Evolutionary conservation across 2,329 filamentous ascomycete species (phyloP), one percentile per base, ranked within the genome.

Genomic region (Myriosclerotinia scirpicola): DNA sequence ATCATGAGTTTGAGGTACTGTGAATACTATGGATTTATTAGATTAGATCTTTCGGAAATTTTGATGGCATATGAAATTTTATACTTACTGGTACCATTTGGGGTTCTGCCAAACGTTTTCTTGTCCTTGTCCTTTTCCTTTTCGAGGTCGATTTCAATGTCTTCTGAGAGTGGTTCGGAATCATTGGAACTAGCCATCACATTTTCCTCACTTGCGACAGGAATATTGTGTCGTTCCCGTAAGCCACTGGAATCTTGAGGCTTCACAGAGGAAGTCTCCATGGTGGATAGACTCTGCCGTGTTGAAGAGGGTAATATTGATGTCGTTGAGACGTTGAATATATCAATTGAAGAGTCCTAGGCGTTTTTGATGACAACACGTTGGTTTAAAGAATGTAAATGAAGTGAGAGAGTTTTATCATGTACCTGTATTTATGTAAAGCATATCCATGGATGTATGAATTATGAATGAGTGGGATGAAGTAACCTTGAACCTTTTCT

Each of bases 1-100:
- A 80, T 99, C 95, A 83, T 97, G 93, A 66, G 95, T 99, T 69
- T 92, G 89, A 58, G 95, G 95, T 65, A 99, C 95, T 67, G 92
- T 90, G 77, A 99, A 99, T 74, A 97, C 95, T 98, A 75, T 58
- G 56, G 54, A 8, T 15, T 22, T 17, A 5, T 54, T 44, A 63
- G 55, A 44, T 48, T 42, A 15, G 8, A 17, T 14, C 12, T 36
- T 22, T 42, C 14, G 3, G n/a, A n/a, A 50, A 3, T 22, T 9
- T 22, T 15, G 30, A 26, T 50, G 15, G 26, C 50, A 52, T 44
- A 30, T 58, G 46, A 44, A 22, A 40, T 5, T 20, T 15, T 8
- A 8, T 14, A 70, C 91, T 79, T 85, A 97, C 94, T 88, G 80
- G 87, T 96, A 75, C 94, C 94, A 80, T 93, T 90, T 40, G 92